phyloP scores from a whole-genome alignment of 2,329 filamentous ascomycete genomes.

The Hypoxylon sp. region DNA sequence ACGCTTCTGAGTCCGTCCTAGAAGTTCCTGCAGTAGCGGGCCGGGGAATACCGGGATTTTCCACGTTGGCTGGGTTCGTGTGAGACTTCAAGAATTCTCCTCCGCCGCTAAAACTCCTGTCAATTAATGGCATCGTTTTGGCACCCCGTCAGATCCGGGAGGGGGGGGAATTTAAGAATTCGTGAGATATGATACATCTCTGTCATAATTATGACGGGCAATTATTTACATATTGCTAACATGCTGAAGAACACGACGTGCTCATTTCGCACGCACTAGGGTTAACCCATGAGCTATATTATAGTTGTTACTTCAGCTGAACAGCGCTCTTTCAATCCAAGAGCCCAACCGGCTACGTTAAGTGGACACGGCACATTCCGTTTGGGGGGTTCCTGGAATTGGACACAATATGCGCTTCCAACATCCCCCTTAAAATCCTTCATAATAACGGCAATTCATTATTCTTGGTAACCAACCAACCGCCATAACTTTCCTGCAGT shows the following conservation, averaged over 20 bases:
- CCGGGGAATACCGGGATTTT: conserved; percentile 27
- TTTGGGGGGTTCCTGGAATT: conserved; percentile 18
- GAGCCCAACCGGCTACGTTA: conserved; percentile 6
- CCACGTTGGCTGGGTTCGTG: conserved; percentile 13
- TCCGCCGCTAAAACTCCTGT: conserved; percentile 12
- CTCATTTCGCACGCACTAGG: not conserved
- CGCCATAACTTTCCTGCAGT: conserved; percentile 12
- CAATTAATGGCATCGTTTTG: conserved; percentile 5
- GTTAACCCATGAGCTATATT: conserved; percentile 15
- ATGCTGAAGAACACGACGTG: conserved; percentile 4
- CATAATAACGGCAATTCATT: conserved; percentile 11
- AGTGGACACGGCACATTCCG: conserved; percentile 23
- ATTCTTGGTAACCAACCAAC: conserved; percentile 8
- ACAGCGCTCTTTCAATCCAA: conserved; percentile 5
- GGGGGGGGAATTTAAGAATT: conserved; percentile 11
- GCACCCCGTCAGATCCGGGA: conserved; percentile 12
- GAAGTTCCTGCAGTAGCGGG: conserved; percentile 45
- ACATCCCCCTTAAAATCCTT: conserved; percentile 30
- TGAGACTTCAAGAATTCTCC: conserved; percentile 27
- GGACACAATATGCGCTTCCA: conserved; percentile 26
- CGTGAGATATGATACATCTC: conserved; percentile 11
- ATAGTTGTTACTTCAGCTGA: conserved; percentile 27
- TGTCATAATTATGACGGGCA: not conserved
- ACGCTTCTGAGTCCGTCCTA: conserved; percentile 16
- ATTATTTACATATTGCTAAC: conserved; percentile 8